Conservation (phyloP, 768 basidiomycete genomes). For the Pleurotus pulmonarius region DNA sequence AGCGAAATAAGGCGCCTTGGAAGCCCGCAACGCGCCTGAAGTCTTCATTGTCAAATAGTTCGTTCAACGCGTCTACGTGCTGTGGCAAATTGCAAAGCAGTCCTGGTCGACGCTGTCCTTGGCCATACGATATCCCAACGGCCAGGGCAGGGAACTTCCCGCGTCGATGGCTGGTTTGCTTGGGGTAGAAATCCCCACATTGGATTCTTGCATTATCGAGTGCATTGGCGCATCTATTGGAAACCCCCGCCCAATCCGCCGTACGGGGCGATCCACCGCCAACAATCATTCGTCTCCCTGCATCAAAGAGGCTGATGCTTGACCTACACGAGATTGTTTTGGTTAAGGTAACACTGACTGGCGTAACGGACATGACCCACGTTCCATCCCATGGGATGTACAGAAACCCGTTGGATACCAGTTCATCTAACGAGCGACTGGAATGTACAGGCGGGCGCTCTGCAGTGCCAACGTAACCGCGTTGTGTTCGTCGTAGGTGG, state of each 20-base stretch:
- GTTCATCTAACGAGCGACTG: not conserved
- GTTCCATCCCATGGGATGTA: not conserved
- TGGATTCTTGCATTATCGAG: not conserved
- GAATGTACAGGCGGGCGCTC: not conserved
- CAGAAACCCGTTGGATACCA: not conserved
- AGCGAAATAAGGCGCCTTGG: slow-evolving; percentile 12
- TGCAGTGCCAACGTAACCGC: not conserved
- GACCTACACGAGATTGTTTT: not conserved
- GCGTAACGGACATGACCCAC: not conserved
- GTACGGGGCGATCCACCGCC: not conserved
- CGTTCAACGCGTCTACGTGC: not conserved
- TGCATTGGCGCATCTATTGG: not conserved
- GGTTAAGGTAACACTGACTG: not conserved
- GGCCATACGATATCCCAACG: slow-evolving; percentile 23
- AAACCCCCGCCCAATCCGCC: not conserved
- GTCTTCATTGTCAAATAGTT: not conserved
- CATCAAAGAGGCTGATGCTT: not conserved
- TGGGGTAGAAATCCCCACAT: not conserved
- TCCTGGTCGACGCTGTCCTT: slow-evolving; percentile 16
- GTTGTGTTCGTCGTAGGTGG: not conserved
- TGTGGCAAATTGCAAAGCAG: not conserved
- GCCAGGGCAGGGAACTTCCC: slow-evolving; percentile 17
- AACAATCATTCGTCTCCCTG: not conserved
- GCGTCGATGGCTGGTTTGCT: slow-evolving; percentile 11
- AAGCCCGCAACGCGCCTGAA: slow-evolving; percentile 17